Evolutionary conservation across 73 alveolate species (phyloP).

Genomic region (Breviolum minutum): DNA sequence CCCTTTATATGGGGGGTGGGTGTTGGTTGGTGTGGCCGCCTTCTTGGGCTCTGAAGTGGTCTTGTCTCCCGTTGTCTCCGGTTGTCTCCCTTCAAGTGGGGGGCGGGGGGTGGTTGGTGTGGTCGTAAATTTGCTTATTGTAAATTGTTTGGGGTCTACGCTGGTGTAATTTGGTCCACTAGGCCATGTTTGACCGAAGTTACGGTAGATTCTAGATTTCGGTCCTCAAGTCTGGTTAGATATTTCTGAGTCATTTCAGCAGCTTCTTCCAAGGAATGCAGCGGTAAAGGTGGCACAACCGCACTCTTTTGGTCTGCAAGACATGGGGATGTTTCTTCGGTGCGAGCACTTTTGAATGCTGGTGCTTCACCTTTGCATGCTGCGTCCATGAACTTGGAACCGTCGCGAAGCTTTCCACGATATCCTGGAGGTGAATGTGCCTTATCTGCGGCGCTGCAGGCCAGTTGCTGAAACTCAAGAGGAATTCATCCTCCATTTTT

Average conservation of each 20-base stretch:
- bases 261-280: not conserved
- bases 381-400: not conserved
- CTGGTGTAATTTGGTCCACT: too few species aligned
- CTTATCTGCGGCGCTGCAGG: slow-evolving; percentile 46
- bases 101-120: too few species aligned
- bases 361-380: slow-evolving; percentile 77
- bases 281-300: slow-evolving; percentile 30
- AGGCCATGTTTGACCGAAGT: too few species aligned
- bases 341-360: slow-evolving; percentile 12
- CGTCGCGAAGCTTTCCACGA: not conserved
- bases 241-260: not conserved
- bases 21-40: too few species aligned
- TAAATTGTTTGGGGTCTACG: too few species aligned
- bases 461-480: not conserved
- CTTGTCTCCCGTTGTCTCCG: too few species aligned
- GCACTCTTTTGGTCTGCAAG: slow-evolving; percentile 92
- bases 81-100: too few species aligned
- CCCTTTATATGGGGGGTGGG: too few species aligned
- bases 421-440: slow-evolving; percentile 89
- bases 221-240: too few species aligned
- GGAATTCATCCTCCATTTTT: not conserved
- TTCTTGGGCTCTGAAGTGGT: too few species aligned
- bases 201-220: too few species aligned
- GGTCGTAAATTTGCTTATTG: too few species aligned
- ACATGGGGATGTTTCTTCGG: slow-evolving; percentile 80